Conservation (phyloP, 805 yeast species). For the Citeromyces nyonsensis region DNA sequence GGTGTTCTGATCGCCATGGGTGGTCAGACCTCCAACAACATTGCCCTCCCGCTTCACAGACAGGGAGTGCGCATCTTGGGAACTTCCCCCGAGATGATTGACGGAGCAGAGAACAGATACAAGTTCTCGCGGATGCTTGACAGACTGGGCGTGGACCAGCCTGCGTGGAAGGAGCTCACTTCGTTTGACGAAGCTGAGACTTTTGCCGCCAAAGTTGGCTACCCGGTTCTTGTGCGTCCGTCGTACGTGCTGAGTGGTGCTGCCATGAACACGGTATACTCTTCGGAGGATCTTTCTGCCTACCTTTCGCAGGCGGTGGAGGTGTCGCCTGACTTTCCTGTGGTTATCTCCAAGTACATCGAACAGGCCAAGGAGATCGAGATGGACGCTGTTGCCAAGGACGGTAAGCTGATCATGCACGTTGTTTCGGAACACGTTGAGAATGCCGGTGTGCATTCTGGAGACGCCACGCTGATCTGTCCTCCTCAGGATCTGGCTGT, state of each 20-base stretch:
- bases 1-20: conserved; percentile 98
- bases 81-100: conserved; percentile 97
- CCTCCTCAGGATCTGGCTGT: conserved; percentile 94
- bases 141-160: conserved; percentile 93
- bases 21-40: conserved; percentile 96
- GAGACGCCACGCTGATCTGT: conserved; percentile 94
- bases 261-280: conserved; percentile 95
- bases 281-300: conserved; percentile 74
- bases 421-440: conserved; percentile 98
- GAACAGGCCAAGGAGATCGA: conserved; percentile 96
- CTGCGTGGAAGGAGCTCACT: conserved; percentile 97
- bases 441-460: conserved; percentile 98
- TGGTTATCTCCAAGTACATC: conserved; percentile 90
- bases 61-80: conserved; percentile 92
- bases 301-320: conserved; percentile 90
- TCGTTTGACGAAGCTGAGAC: conserved; percentile 84
- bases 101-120: conserved; percentile 94
- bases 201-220: conserved; percentile 80
- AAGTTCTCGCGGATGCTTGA: conserved; percentile 96
- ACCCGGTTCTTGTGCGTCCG: conserved; percentile 95
- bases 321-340: conserved; percentile 96
- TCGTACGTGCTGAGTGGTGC: conserved; percentile 97
- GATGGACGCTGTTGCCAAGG: conserved; percentile 95
- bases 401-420: conserved; percentile 91
- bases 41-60: conserved; percentile 84